phyloP scores from a whole-genome alignment of 257 asterid genomes.

The Capsicum pubescens region DNA sequence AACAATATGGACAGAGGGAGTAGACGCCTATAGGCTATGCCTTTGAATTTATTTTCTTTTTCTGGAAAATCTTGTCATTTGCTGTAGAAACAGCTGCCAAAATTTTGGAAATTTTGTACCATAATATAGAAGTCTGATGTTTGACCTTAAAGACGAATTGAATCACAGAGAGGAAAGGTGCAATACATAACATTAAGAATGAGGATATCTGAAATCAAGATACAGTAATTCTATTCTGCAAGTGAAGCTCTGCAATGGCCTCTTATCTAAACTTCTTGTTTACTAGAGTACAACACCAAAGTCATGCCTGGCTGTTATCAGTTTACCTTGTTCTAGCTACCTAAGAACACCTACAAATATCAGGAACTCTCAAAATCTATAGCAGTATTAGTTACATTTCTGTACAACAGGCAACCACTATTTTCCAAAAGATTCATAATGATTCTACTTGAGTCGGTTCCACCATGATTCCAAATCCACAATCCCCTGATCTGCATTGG shows the following conservation, averaged over 20 bases:
- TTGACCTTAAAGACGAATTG: too few relatives aligned
- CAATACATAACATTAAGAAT: too few relatives aligned
- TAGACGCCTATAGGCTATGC: background rate
- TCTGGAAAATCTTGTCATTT: too few relatives aligned
- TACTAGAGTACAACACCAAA: background rate
- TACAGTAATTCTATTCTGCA: too few relatives aligned
- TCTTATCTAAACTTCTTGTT: background rate
- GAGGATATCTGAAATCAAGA: too few relatives aligned
- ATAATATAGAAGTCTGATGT: too few relatives aligned
- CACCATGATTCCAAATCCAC: too few relatives aligned
- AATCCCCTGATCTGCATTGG: too few relatives aligned
- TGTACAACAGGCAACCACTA: background rate
- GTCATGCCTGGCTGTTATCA: background rate
- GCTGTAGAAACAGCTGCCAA: background rate
- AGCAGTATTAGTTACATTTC: background rate
- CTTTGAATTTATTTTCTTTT: background rate
- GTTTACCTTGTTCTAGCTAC: background rate
- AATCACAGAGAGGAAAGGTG: too few relatives aligned
- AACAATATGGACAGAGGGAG: background rate
- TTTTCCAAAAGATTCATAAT: background rate
- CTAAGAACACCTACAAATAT: background rate
- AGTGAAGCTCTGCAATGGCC: too few relatives aligned
- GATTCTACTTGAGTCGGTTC: too few relatives aligned
- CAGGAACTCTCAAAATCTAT: conserved; percentile 21
- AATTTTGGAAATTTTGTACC: background rate